Evolutionary conservation across 2,329 filamentous ascomycete species (phyloP).

Genomic region (Diaporthe sp.): DNA sequence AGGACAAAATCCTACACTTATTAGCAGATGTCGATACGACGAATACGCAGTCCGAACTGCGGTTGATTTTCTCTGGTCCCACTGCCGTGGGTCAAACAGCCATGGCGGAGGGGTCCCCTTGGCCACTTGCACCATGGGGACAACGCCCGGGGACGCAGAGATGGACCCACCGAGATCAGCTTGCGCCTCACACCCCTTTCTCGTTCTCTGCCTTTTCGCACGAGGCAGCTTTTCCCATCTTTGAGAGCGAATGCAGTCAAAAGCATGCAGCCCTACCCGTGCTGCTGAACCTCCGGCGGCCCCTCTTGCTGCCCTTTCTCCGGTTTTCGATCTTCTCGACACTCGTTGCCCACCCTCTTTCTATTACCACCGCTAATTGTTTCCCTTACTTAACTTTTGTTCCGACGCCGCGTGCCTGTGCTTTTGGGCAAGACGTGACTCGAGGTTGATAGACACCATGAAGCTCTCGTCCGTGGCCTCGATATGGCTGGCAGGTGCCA

Average conservation of each 20-base stretch:
- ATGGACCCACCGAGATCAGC: slow-evolving; percentile 35
- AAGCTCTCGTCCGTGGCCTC: slow-evolving; percentile 38
- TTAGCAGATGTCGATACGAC: slow-evolving; percentile 2
- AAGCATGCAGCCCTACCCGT: slow-evolving; percentile 33
- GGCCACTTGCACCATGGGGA: slow-evolving; percentile 34
- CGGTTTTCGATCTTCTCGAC: slow-evolving; percentile 26
- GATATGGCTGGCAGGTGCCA: slow-evolving; percentile 39
- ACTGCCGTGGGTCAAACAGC: slow-evolving; percentile 36
- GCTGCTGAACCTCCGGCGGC: slow-evolving; percentile 35
- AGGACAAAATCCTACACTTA: background rate
- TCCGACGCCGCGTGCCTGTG: slow-evolving; percentile 8
- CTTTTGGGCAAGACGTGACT: background rate
- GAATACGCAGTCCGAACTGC: slow-evolving; percentile 2
- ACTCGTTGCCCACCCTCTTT: slow-evolving; percentile 26
- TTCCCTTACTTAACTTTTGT: slow-evolving; percentile 1
- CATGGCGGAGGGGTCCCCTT: slow-evolving; percentile 34
- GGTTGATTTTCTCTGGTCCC: slow-evolving; percentile 25
- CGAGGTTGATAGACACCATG: slow-evolving; percentile 34
- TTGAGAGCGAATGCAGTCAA: slow-evolving; percentile 20
- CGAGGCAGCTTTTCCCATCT: slow-evolving; percentile 18
- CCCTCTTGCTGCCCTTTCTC: slow-evolving; percentile 27
- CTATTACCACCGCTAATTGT: background rate
- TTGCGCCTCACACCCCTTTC: slow-evolving; percentile 39
- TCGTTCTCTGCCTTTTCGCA: slow-evolving; percentile 3
- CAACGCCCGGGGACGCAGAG: slow-evolving; percentile 24